Evolutionary conservation across 176 grass and related monocot species (phyloP), one percentile per base, ranked within the genome.

Genomic region (Phoenix roebelenii): DNA sequence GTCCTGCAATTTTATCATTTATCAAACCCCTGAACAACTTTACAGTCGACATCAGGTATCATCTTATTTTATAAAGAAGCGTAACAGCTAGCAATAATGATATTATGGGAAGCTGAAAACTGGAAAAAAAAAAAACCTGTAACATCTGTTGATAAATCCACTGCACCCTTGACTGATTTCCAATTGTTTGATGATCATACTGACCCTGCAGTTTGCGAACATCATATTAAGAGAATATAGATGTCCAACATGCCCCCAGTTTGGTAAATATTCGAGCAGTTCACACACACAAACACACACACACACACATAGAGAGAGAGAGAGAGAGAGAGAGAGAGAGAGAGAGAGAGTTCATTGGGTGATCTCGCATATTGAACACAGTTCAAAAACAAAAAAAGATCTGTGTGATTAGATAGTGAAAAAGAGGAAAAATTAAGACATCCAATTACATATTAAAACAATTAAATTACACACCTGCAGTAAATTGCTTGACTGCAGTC

Each of bases 121-220:
- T 15, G 16, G 60, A 79, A 57, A 10, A 63, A 9, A 65, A 49
- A 66, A 30, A 49, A 22, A 91, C 93, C 88, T 92, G 93, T 63
- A 85, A 54, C 57, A 87, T 85, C 78, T 80, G 76, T 68, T 90
- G 87, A 73, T 92, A 97, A 77, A 80, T 80, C 93, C 87, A 92
- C 67, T 97, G 93, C 69, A 69, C 65, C 50, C 73, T 72, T 61
- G 61, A 68, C 66, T 67, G 79, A 80, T 78, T 97, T 52, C 59
- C 84, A 16, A 85, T 72, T 16, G 73, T 69, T 75, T 92, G 87
- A 48, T 83, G 75, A 63, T 92, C 87, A 76, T 67, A 58, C 66
- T 85, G 93, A 39, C 72, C 66, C 76, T 97, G 63, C 62, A 70
- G 72, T 78, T 28, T 66, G 50, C 58, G 55, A 55, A 73, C 23